Conservation (phyloP, 2,329 filamentous ascomycete species). For the Colletotrichum melonis region DNA sequence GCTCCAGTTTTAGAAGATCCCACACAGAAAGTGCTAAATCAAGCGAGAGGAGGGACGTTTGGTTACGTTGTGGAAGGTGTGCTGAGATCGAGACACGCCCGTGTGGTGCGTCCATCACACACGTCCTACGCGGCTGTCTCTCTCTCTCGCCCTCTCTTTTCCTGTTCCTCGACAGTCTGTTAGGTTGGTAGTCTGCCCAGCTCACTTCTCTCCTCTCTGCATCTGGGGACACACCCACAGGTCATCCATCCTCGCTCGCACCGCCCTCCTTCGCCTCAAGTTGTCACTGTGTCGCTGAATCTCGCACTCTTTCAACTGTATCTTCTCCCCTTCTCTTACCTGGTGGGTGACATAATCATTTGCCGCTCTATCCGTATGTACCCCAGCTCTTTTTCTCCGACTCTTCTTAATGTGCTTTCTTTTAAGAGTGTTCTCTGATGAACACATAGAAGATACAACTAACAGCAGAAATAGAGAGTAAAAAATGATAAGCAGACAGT, state of each 20-base stretch:
- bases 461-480: too few relatives aligned
- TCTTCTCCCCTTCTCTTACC: neutral
- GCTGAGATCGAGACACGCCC: slow-evolving; percentile 4
- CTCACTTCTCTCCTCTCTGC: neutral
- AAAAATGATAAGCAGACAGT: too few relatives aligned
- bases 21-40: slow-evolving; percentile 8
- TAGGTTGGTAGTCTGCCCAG: neutral
- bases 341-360: too few relatives aligned
- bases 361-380: too few relatives aligned
- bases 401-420: too few relatives aligned
- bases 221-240: slow-evolving; percentile 3
- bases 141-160: neutral
- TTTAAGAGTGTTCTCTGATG: too few relatives aligned
- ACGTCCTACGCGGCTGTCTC: neutral
- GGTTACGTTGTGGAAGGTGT: neutral
- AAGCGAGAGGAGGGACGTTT: slow-evolving; percentile 13
- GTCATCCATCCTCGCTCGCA: neutral
- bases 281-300: neutral
- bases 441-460: too few relatives aligned
- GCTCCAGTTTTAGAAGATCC: slow-evolving; percentile 34
- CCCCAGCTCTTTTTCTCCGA: too few relatives aligned
- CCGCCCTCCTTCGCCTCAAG: slow-evolving; percentile 3
- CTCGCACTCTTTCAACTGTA: neutral
- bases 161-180: neutral
- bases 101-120: neutral